Evolutionary conservation across 208 protist genomes (phyloP).

Genomic region (Endotrypanum monterogeii): DNA sequence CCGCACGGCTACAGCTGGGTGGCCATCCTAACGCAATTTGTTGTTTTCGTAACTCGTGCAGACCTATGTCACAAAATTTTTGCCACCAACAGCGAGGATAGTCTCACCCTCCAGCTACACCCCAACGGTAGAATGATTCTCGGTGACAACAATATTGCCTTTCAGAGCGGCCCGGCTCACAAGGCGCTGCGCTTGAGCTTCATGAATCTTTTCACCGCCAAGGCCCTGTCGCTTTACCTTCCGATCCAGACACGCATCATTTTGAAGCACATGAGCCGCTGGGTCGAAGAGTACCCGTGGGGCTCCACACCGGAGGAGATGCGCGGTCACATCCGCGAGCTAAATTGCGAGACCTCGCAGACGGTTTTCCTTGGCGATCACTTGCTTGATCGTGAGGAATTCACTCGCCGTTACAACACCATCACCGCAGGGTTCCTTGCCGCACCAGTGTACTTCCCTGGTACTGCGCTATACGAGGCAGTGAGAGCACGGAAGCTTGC

Average conservation of each 20-base stretch:
- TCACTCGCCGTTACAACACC: constrained; percentile 92
- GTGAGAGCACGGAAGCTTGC: constrained; percentile 89
- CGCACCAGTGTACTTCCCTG: constrained; percentile 91
- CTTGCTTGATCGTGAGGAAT: constrained; percentile 80
- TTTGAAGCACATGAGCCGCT: constrained; percentile 58
- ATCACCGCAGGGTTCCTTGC: constrained; percentile 95
- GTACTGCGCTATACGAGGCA: constrained; percentile 89
- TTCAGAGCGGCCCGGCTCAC: constrained; percentile 81
- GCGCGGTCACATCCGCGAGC: constrained; percentile 79
- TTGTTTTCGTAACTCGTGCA: constrained; percentile 74
- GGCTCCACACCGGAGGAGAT: constrained; percentile 72
- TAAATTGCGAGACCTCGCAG: constrained; percentile 94
- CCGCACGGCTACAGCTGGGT: constrained; percentile 84
- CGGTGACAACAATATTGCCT: constrained; percentile 87
- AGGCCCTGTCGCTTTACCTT: constrained; percentile 84
- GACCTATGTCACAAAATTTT: constrained; percentile 89
- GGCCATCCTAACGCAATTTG: constrained; percentile 74
- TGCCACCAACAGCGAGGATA: constrained; percentile 72
- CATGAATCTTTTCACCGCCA: constrained; percentile 87
- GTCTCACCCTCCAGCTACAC: constrained; percentile 80
- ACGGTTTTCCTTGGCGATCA: constrained; percentile 94
- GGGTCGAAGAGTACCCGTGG: constrained; percentile 67
- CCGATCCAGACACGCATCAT: constrained; percentile 82
- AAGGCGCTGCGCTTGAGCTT: constrained; percentile 84
- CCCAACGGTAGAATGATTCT: constrained; percentile 85